Percentiles rank a stretch among this genome's conserved stretches.
Conservation (phyloP, 2,329 filamentous ascomycete genomes). For the Diaporthe sp. region DNA sequence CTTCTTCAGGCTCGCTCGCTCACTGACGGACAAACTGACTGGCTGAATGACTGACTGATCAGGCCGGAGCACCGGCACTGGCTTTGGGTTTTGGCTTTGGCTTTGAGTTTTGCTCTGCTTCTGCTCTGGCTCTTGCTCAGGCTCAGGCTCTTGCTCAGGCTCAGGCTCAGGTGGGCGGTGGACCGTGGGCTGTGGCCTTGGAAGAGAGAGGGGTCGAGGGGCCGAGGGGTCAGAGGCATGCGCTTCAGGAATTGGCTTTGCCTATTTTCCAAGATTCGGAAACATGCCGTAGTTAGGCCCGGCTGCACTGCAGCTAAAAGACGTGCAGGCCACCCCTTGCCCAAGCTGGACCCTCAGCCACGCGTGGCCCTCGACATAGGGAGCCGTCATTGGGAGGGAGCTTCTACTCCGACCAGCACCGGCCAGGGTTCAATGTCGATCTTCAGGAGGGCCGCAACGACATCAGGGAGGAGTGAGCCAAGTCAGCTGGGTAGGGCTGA, state of each 20-base stretch:
- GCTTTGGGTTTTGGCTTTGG: background rate
- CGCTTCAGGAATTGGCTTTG: conserved; percentile 17
- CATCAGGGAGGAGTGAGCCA: background rate
- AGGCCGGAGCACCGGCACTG: background rate
- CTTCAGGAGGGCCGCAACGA: conserved; percentile 22
- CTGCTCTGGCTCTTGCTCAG: background rate
- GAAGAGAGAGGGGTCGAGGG: conserved; percentile 26
- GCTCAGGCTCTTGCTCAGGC: background rate
- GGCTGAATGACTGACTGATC: background rate
- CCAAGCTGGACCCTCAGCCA: background rate
- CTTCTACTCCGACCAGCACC: conserved; percentile 17
- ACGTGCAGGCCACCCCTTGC: background rate
- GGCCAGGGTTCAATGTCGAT: conserved; percentile 27
- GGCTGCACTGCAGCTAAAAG: background rate
- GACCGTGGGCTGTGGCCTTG: conserved; percentile 19
- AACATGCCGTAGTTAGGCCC: conserved; percentile 8
- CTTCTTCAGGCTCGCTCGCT: background rate
- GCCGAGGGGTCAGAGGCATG: background rate
- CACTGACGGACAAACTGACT: background rate
- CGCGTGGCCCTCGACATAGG: background rate
- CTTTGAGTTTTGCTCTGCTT: conserved; percentile 1
- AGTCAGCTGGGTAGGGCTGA: conserved; percentile 17
- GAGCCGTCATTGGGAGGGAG: conserved; percentile 26
- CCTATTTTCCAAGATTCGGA: conserved; percentile 19
- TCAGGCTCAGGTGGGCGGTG: conserved; percentile 14